Base-by-base conservation (phyloP, 2,329 filamentous ascomycete genomes). In the Cordyceps militaris region DNA sequence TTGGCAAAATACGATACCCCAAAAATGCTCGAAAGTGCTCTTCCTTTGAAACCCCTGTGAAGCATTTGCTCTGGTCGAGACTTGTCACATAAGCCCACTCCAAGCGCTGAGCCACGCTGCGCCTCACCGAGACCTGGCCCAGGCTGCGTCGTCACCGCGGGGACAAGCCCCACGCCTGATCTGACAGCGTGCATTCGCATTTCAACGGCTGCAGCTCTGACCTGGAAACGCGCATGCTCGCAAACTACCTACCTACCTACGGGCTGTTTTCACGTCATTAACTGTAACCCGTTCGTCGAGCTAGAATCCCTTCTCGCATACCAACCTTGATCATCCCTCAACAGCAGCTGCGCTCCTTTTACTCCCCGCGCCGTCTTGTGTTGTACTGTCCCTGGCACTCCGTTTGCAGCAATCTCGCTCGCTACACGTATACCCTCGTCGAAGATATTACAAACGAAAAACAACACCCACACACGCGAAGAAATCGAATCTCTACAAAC, bases 91-190 rank as follows among this genome's bases (percentile, higher is more conserved):
- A n/a, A 28, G 36, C 32, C 28, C 26, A 36, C 23, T n/a, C 48
- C 34, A 55, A 19, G 55, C 59, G 61, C 65, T 67, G 63, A 67
- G 66, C 65, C 65, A 68, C 66, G 49, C 56, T 56, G 48, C 47
- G 58, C 50, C 49, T 59, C 49, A 56, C 59, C 24, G 11, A 23
- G n/a, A 30, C 32, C 26, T 23, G 51, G 36, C 57, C 54, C 56
- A 19, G 58, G 50, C 48, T 63, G 63, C 64, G 63, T 65, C 64
- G 64, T 65, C 64, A 65, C 64, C 63, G 64, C 57, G 62, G 62
- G 61, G 63, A 63, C 56, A 55, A 56, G 57, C 48, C 49, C 55
- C 49, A 50, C 54, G 53, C 26, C 42, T 38, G 23, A 50, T 57
- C 55, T 57, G 34, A 57, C 55, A 32, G 16, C 21, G 44, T 42